Evolutionary conservation across 2,329 filamentous ascomycete genomes (phyloP), one percentile per base, ranked within the genome.

Genomic region (Scedosporium minutisporum): DNA sequence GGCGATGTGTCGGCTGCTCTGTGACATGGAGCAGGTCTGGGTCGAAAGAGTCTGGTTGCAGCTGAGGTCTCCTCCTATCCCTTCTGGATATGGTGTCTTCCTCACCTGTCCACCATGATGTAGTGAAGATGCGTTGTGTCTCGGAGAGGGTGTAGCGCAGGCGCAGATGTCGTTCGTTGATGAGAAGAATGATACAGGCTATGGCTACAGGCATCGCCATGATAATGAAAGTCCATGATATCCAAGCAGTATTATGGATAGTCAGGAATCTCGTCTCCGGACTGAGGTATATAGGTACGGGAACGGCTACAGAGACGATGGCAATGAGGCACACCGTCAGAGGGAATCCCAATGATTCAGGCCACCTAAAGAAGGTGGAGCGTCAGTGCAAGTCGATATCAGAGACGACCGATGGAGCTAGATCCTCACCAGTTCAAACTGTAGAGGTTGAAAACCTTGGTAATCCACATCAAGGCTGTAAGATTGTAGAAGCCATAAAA

Each of bases 401-500:
- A 42, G 7, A 25, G 25, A 18, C n/a, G 14, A 25, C 41, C 12
- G 62, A 60, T 38, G 61, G 73, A 41, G 29, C 5, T 18, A 53
- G 65, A n/a, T 18, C 12, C 48, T 29, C 65, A 73, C 86, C 86
- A 89, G 73, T 89, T 89, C 63, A 89, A 76, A 65, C 82, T 85
- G 76, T 89, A 89, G 23, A 89, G 78, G 68, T 89, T 89, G 71
- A 89, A 89, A 4, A 88, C 80, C 69, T 88, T 88, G 58, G 86
- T 89, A 69, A 89, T 87, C 85, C 86, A 89, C 65, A 87, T 82
- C 67, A 89, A 74, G 2, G 86, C 86, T 4, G 84, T 87, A 25
- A 88, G 69, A 69, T 86, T 88, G 73, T 89, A 89, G 67, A 87
- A 82, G 63, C 85, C 84, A 71, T 89, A 89, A 74, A 88, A 89